Conservation (phyloP, 768 basidiomycete species). For the Termitomyces sp. region DNA sequence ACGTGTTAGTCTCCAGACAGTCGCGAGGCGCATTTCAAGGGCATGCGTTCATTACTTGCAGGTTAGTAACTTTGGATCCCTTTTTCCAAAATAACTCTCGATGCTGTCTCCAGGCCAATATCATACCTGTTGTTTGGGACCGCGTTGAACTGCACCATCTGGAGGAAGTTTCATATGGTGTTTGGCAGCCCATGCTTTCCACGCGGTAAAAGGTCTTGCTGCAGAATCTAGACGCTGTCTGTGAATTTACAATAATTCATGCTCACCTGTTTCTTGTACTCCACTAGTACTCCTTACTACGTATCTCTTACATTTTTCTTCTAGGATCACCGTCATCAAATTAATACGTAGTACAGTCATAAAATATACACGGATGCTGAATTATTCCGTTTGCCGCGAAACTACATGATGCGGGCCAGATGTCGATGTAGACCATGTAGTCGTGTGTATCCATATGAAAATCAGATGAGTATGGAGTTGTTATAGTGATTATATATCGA, state of each 20-base stretch:
- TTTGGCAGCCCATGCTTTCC: conserved; percentile 69
- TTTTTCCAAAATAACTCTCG: conserved; percentile 1
- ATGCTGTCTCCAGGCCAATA: conserved; percentile 46
- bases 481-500: background rate
- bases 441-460: too few relatives aligned
- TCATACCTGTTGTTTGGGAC: conserved; percentile 65
- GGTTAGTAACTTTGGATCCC: conserved; percentile 26
- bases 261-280: background rate
- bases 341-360: too few relatives aligned
- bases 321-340: too few relatives aligned
- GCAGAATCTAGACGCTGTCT: background rate
- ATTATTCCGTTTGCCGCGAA: too few relatives aligned
- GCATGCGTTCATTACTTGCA: conserved; percentile 74
- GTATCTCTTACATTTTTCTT: too few relatives aligned
- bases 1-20: conserved; percentile 57
- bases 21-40: conserved; percentile 62
- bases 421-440: too few relatives aligned
- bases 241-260: background rate
- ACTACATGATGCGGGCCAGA: too few relatives aligned
- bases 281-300: background rate
- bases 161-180: conserved; percentile 62
- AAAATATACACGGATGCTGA: too few relatives aligned
- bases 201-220: conserved; percentile 3
- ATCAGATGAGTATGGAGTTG: background rate
- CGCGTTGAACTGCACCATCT: conserved; percentile 65